Evolutionary conservation across 768 basidiomycete species (phyloP).

Genomic region (Termitomyces sp.): DNA sequence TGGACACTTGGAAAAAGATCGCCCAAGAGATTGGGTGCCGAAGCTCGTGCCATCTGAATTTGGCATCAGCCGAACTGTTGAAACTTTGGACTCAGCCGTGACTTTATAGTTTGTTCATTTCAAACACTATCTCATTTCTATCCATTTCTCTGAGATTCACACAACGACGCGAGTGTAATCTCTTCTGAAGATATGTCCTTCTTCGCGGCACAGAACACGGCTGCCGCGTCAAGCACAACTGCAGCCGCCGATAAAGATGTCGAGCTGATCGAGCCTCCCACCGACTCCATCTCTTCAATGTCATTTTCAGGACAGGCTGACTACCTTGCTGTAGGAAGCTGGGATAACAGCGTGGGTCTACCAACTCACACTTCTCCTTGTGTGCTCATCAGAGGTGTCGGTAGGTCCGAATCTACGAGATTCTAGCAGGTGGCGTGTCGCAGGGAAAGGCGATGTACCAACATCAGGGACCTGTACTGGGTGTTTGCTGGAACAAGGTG

Average conservation of each 20-base stretch:
- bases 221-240: conserved; percentile 11
- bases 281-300: conserved; percentile 84
- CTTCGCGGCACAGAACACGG: conserved; percentile 13
- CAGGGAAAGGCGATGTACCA: conserved; percentile 88
- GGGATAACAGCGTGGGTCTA: conserved; percentile 83
- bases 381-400: conserved; percentile 13
- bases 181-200: conserved; percentile 14
- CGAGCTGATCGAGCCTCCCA: conserved; percentile 76
- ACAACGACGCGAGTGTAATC: conserved; percentile 2
- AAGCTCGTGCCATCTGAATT: background rate
- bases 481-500: conserved; percentile 90
- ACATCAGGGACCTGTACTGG: conserved; percentile 88
- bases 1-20: no score
- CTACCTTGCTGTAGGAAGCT: conserved; percentile 88
- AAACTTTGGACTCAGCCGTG: conserved; percentile 6
- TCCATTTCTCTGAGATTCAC: background rate
- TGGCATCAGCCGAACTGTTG: conserved; percentile 3
- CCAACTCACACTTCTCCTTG: background rate
- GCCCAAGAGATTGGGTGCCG: background rate
- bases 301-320: conserved; percentile 84
- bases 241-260: conserved; percentile 43
- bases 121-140: background rate
- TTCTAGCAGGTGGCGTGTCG: conserved; percentile 73
- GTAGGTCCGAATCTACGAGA: conserved; percentile 91
- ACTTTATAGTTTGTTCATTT: background rate